Evolutionary conservation across 305 asterid genomes (phyloP).

Genomic region (Rubia balearica): DNA sequence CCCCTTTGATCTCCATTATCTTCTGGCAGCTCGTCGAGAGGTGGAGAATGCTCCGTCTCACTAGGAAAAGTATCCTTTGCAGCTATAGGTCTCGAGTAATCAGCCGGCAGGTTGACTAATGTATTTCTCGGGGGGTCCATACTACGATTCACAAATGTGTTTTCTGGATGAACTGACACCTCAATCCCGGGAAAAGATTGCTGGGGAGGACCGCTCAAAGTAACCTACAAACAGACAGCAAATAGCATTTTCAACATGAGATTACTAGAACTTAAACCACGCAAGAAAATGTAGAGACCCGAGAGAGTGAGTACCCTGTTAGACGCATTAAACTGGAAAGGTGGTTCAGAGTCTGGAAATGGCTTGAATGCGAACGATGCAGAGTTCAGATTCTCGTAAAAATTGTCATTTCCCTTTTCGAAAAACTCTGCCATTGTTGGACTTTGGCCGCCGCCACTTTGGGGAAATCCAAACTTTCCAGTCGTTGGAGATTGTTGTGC

Average conservation of each 20-base stretch:
- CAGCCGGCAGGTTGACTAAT: conserved; percentile 26
- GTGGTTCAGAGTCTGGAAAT: conserved; percentile 37
- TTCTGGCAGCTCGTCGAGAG: conserved; percentile 32
- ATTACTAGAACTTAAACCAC: not conserved
- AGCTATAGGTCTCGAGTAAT: conserved; percentile 29
- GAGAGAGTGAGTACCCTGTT: conserved; percentile 34
- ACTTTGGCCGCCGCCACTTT: conserved; percentile 15
- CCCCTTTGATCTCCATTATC: conserved; percentile 34
- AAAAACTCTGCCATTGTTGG: conserved; percentile 28
- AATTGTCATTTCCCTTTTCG: conserved; percentile 45
- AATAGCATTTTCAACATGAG: conserved; percentile 6
- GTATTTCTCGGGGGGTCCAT: conserved; percentile 23
- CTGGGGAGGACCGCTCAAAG: conserved; percentile 31
- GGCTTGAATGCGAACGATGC: conserved; percentile 68
- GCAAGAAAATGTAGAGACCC: not conserved
- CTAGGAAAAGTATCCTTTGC: conserved; percentile 28
- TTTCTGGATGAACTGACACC: conserved; percentile 36
- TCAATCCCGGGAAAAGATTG: conserved; percentile 42
- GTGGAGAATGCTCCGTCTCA: conserved; percentile 28
- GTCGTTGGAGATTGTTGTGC: conserved; percentile 92
- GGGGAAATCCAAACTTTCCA: conserved; percentile 50
- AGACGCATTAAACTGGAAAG: conserved; percentile 34
- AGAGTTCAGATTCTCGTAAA: conserved; percentile 34
- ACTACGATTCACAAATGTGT: conserved; percentile 22
- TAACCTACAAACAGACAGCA: conserved; percentile 27